Percentiles rank a stretch among this genome's conserved stretches.
Evolutionary conservation across 768 basidiomycete species (phyloP).

Genomic region (Polyporus arcularius): DNA sequence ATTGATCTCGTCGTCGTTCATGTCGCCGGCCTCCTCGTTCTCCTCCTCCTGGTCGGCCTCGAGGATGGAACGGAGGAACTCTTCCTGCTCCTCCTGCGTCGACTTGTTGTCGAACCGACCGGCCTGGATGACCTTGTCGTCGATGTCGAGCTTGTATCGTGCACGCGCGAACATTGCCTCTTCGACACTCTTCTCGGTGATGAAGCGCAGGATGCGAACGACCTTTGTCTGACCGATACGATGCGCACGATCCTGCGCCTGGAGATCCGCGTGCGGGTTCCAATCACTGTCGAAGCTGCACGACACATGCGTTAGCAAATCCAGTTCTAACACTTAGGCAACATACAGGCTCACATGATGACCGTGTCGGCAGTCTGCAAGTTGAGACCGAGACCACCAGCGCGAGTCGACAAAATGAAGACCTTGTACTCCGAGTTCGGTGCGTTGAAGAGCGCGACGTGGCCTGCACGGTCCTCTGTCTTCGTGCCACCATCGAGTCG

Average conservation of each 20-base stretch:
- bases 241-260: slow-evolving; percentile 99
- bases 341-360: slow-evolving; percentile 67
- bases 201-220: slow-evolving; percentile 93
- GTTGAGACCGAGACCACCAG: slow-evolving; percentile 92
- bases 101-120: slow-evolving; percentile 99
- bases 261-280: slow-evolving; percentile 99
- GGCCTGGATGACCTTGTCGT: slow-evolving; percentile 99
- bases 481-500: slow-evolving; percentile 97
- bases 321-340: background rate
- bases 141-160: slow-evolving; percentile 94
- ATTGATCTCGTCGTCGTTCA: slow-evolving; percentile 95
- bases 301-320: background rate
- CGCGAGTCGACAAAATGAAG: slow-evolving; percentile 92
- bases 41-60: slow-evolving; percentile 91
- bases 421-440: slow-evolving; percentile 83
- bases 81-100: slow-evolving; percentile 96
- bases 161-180: slow-evolving; percentile 97
- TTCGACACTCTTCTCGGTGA: slow-evolving; percentile 97
- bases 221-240: slow-evolving; percentile 99
- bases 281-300: slow-evolving; percentile 79
- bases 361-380: slow-evolving; percentile 96
- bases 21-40: slow-evolving; percentile 87
- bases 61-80: slow-evolving; percentile 87
- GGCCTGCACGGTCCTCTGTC: slow-evolving; percentile 89
- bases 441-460: slow-evolving; percentile 89